Evolutionary conservation across 2,329 filamentous ascomycete genomes (phyloP).

Genomic region (Pyrenochaeta sp.): DNA sequence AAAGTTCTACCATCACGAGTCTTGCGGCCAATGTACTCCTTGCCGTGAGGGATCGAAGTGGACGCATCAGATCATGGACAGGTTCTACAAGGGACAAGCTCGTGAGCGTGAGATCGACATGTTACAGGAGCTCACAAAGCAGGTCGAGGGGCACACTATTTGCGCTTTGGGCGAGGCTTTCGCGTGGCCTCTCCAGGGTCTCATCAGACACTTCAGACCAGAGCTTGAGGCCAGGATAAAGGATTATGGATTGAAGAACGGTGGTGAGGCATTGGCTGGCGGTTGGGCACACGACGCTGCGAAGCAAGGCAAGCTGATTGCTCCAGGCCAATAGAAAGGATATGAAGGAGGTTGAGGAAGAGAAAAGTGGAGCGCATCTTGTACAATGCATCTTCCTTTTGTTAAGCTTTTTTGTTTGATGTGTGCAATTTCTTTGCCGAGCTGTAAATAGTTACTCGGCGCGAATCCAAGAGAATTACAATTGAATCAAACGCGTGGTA

Average conservation of each 20-base stretch:
- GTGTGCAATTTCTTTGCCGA: constrained; percentile 24
- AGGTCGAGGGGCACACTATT: constrained; percentile 98
- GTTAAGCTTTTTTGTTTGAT: constrained; percentile 28
- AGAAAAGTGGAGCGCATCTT: constrained; percentile 16
- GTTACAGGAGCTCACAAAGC: constrained; percentile 98
- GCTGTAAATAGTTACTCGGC: constrained; percentile 46
- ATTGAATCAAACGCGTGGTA: constrained; percentile 6
- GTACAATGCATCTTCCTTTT: constrained; percentile 44
- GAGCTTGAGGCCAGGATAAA: constrained; percentile 92
- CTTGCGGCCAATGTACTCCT: constrained; percentile 98
- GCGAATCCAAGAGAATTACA: constrained; percentile 34
- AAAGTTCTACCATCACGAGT: constrained; percentile 98
- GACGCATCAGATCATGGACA: constrained; percentile 98
- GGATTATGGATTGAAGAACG: constrained; percentile 75
- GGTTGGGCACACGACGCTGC: constrained; percentile 82
- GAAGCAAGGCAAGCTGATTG: constrained; percentile 81
- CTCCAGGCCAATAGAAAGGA: constrained; percentile 81
- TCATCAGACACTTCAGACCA: constrained; percentile 97
- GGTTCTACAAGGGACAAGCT: constrained; percentile 90
- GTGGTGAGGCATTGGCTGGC: constrained; percentile 79
- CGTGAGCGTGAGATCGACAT: constrained; percentile 96
- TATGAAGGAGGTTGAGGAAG: constrained; percentile 6
- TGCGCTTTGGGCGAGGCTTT: constrained; percentile 98
- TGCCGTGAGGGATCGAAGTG: constrained; percentile 99
- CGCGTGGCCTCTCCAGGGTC: constrained; percentile 96